Base-by-base conservation (phyloP, 495 filamentous ascomycete genomes). In the Cairneyella variabilis region DNA sequence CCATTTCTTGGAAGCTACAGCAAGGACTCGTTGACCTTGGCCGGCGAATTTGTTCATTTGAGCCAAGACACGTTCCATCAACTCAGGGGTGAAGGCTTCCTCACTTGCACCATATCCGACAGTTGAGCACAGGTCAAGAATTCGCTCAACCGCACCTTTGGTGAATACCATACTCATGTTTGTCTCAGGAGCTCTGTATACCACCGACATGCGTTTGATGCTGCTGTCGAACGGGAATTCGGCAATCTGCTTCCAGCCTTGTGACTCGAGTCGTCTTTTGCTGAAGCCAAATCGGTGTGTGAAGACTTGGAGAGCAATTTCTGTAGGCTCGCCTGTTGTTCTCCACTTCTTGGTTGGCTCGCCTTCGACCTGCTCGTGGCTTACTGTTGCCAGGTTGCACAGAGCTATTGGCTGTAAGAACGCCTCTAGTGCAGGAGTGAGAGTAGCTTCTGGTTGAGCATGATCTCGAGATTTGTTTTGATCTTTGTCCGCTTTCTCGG, bases 141-240 rank as follows among this genome's bases (percentile, higher is more conserved):
- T 74, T 18, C 86, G 80, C 66, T 93, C 89, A 30, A 90, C 88
- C 5, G 89, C 89, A 3, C 89, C 89, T 64, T 93, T 93, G 51
- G 81, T 84, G 62, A 90, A 91, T 3, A 89, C 73, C 25, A 83
- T 63, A 37, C 73, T 79, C 42, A 58, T 50, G 18, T 68, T 42
- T 7, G 52, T 61, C 8, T 41, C 42, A 6, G 63, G 61, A 6
- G 69, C 63, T 17, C 62, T 62, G 64, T 89, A 93, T 32, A 90
- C 71, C 47, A 90, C 86, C 21, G 86, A 85, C 89, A 93, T 93
- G 48, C 84, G 79, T 71, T 92, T 93, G 71, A 93, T 85, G 40
- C 74, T 75, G 49, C 83, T 88, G 64, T 93, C 88, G 51, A 93
- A 93, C 5, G 86, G 85, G 59, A 88, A 91, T 66, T 93, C 89